Evolutionary conservation across 1,284 basidiomycete genomes (phyloP).

Genomic region (Cronartium quercuum): DNA sequence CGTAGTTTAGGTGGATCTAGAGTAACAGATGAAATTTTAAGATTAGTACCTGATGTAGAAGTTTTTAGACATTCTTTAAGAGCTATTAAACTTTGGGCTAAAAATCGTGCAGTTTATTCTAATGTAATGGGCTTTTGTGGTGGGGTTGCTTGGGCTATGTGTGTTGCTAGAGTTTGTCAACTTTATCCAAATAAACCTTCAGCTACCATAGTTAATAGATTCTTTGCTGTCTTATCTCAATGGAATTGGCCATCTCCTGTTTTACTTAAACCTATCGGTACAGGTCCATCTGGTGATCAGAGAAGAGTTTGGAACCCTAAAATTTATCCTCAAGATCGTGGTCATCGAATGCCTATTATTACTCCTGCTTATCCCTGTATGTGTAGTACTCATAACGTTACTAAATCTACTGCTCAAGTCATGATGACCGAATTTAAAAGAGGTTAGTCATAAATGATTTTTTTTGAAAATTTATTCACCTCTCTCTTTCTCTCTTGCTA

Average conservation of each 20-base stretch:
- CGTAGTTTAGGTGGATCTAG: slow-evolving; percentile 91
- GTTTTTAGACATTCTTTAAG: slow-evolving; percentile 91
- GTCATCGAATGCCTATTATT: slow-evolving; percentile 99
- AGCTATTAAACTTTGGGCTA: slow-evolving; percentile 97
- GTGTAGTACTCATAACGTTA: slow-evolving; percentile 98
- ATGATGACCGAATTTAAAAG: slow-evolving; percentile 94
- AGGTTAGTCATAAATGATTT: slow-evolving; percentile 54
- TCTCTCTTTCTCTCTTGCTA: background rate
- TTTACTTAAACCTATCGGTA: slow-evolving; percentile 89
- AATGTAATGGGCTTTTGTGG: slow-evolving; percentile 97
- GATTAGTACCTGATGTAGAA: slow-evolving; percentile 86
- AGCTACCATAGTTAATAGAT: slow-evolving; percentile 90
- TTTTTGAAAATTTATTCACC: background rate
- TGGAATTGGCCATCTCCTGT: slow-evolving; percentile 99
- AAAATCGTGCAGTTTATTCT: slow-evolving; percentile 91
- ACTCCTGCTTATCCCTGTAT: slow-evolving; percentile 99
- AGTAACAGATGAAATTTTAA: slow-evolving; percentile 91
- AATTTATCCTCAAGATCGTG: slow-evolving; percentile 83
- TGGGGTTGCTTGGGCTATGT: slow-evolving; percentile 97
- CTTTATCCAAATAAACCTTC: slow-evolving; percentile 91
- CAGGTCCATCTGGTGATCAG: slow-evolving; percentile 76
- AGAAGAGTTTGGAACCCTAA: slow-evolving; percentile 95
- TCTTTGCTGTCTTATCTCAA: slow-evolving; percentile 94
- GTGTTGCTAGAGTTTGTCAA: slow-evolving; percentile 97
- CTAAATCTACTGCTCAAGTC: slow-evolving; percentile 87